A percentile compares a stretch with the other conserved stretches of the same genome.
Conservation (phyloP, 139 green algal species). For the Haematococcus lacustris region DNA sequence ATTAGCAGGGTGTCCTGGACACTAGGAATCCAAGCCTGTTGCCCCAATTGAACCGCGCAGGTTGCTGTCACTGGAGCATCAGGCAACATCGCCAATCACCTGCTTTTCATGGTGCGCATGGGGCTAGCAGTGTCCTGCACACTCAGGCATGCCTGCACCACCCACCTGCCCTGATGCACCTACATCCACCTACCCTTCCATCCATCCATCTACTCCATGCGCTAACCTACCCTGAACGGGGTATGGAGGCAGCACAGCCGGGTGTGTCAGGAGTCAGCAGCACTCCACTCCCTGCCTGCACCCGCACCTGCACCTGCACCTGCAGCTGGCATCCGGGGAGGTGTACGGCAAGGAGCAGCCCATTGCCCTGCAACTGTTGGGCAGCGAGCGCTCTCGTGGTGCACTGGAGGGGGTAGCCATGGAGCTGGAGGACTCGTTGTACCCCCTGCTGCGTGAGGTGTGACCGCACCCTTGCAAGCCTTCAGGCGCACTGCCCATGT, state of each 20-base stretch:
- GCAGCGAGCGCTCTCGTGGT: conserved; percentile 58
- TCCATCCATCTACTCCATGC: background rate
- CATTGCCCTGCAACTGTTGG: conserved; percentile 78
- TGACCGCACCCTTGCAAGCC: no score
- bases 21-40: background rate
- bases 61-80: conserved; percentile 77
- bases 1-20: no score
- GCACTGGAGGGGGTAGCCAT: conserved; percentile 90
- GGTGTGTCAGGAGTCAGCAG: no score
- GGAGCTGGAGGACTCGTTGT: conserved; percentile 94
- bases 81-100: conserved; percentile 87
- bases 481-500: no score
- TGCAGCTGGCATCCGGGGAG: conserved; percentile 64
- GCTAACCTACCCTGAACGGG: background rate
- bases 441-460: conserved; percentile 80
- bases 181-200: background rate
- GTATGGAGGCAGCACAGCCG: background rate
- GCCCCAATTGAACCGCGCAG: background rate
- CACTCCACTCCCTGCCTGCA: background rate
- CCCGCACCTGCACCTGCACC: no score
- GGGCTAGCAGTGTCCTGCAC: background rate
- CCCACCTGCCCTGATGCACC: no score
- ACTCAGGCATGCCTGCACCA: background rate
- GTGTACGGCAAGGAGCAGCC: conserved; percentile 85
- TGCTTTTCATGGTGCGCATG: conserved; percentile 88